Evolutionary conservation across 257 asterid genomes (phyloP), one percentile per base, ranked within the genome.

Genomic region (Misopates orontium): DNA sequence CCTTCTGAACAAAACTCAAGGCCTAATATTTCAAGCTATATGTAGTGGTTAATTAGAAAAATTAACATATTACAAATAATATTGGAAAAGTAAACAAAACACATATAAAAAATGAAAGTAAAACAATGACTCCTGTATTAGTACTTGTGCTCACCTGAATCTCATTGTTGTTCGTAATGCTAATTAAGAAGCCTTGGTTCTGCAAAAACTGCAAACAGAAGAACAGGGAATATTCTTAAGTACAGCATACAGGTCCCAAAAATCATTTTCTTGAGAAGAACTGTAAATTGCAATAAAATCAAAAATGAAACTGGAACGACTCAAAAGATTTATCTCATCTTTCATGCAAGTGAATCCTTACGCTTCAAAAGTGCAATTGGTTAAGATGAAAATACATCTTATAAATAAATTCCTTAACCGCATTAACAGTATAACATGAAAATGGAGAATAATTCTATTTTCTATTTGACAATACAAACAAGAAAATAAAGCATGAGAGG

Each of bases 101-200:
- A 60, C 36, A 44, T 19, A 40, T 40, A 13, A 8, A 20, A 17
- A n/a, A 20, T 12, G 14, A 4, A 20, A 6, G 13, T 11, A n/a
- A 21, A 16, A 51, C 16, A 62, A 64, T 41, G 16, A 40, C 15
- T 39, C 20, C 61, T 56, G 40, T 49, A 53, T 22, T 39, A 20
- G 42, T 41, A 70, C 67, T 45, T 47, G 44, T 31, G 66, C 71
- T 18, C 60, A 88, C 98, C 98, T 91, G 90, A 76, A 91, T 83
- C 77, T 80, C 81, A 78, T 91, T 78, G 73, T 83, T 89, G 79
- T 74, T 86, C 70, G 90, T 86, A 54, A 91, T 76, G 87, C 96
- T 79, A 77, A 91, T 80, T 72, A 91, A 74, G 68, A 78, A 74
- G 47, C 95, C 96, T 73, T 88, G 91, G 74, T 88, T 91, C 78